Percentiles rank a stretch among this genome's conserved stretches.
These are phyloP conservation scores for Nicotiana sylvestris DNA, from an alignment of 257 asterid species.

Conservation along the genomic window DNA sequence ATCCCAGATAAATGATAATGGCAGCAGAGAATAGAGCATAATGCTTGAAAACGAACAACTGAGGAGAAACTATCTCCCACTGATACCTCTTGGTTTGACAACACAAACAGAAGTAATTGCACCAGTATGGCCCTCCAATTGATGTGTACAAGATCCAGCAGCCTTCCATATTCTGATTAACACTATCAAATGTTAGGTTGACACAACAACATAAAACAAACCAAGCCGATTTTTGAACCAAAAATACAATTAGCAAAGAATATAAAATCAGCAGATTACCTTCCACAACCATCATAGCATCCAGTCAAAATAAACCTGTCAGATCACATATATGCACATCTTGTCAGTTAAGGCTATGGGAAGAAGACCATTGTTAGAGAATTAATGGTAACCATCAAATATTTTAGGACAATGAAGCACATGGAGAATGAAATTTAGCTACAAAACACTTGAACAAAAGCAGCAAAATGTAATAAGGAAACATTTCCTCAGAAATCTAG, in stretches of 20 bases:
- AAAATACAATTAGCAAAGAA: background rate
- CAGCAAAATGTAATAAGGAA: background rate
- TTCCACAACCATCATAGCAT: constrained; percentile 90
- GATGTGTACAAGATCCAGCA: constrained; percentile 73
- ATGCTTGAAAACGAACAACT: background rate
- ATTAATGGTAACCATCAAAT: background rate
- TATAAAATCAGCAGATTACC: constrained; percentile 42
- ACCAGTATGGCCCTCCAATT: constrained; percentile 80
- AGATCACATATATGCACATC: constrained; percentile 19
- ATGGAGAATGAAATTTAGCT: background rate
- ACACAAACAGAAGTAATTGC: constrained; percentile 77
- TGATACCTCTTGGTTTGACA: constrained; percentile 55
- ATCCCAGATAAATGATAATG: background rate
- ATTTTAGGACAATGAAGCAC: background rate
- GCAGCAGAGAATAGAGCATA: background rate
- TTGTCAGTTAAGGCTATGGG: background rate
- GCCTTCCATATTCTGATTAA: constrained; percentile 74
- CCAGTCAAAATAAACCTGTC: constrained; percentile 85
- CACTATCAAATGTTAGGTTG: constrained; percentile 1
- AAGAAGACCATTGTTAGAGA: background rate
- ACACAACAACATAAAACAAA: background rate
- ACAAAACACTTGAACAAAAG: background rate
- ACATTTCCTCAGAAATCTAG: background rate
- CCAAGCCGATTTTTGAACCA: background rate
- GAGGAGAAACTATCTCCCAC: background rate